Conservation (phyloP, 148 eudicot species). For the Polygonum maritimum region DNA sequence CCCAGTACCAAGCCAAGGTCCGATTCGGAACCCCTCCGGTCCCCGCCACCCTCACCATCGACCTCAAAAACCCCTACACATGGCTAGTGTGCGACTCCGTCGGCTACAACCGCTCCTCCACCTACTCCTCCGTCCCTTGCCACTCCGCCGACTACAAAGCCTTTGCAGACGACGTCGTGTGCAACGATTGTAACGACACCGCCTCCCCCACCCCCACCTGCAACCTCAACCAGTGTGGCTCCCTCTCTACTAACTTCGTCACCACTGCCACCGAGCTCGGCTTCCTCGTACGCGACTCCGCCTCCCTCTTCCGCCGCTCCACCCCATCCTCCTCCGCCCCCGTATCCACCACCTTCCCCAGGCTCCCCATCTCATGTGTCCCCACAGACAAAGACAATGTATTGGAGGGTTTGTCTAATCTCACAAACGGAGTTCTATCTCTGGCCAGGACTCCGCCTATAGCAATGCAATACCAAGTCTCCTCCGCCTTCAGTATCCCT, state of each 20-base stretch:
- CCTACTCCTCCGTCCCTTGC: slow-evolving; percentile 14
- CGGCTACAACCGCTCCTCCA: slow-evolving; percentile 18
- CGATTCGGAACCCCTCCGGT: slow-evolving; percentile 22
- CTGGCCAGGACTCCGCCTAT: slow-evolving; percentile 13
- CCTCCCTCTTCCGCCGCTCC: neutral
- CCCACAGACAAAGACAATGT: too few relatives aligned
- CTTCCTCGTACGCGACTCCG: neutral
- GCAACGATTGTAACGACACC: slow-evolving; percentile 22
- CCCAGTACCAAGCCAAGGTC: slow-evolving; percentile 25
- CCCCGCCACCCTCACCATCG: slow-evolving; percentile 13
- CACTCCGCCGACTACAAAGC: slow-evolving; percentile 12
- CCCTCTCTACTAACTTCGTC: neutral
- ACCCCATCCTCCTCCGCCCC: neutral
- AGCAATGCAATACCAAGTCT: slow-evolving; percentile 20
- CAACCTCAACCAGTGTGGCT: slow-evolving; percentile 11
- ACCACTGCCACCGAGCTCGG: neutral
- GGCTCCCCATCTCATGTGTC: neutral
- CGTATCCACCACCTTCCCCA: neutral
- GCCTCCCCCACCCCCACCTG: slow-evolving; percentile 14
- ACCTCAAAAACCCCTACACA: slow-evolving; percentile 21
- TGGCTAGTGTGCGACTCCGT: slow-evolving; percentile 25
- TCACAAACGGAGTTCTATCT: slow-evolving; percentile 22
- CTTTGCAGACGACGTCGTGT: slow-evolving; percentile 13
- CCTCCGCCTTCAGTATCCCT: slow-evolving; percentile 19
- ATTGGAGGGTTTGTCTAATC: slow-evolving; percentile 18